phyloP scores from a whole-genome alignment of 2,329 filamentous ascomycete species.

The Xylariaceae sp. region DNA sequence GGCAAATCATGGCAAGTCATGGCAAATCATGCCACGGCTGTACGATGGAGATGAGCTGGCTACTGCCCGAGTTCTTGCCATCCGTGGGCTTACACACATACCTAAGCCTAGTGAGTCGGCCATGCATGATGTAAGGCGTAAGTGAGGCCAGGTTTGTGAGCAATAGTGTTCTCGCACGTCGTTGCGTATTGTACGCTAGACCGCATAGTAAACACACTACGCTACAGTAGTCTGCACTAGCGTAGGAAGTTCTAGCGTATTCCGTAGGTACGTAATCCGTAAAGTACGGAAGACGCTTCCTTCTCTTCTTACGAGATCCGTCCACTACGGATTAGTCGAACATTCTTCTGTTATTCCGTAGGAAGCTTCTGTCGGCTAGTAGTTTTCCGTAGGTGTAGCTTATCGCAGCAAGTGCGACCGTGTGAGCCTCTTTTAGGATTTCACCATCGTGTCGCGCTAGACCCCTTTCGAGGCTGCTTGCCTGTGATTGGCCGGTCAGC shows the following conservation, averaged over 20 bases:
- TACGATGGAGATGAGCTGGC: background rate
- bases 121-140: background rate
- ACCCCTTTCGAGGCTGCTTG: background rate
- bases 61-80: background rate
- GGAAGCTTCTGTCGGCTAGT: too few relatives aligned
- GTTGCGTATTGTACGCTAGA: background rate
- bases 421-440: background rate
- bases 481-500: background rate
- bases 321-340: too few relatives aligned
- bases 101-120: background rate
- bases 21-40: background rate
- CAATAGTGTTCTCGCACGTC: background rate
- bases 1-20: background rate
- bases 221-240: background rate
- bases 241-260: background rate
- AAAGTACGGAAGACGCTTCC: too few relatives aligned
- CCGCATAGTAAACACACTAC: background rate
- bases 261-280: background rate
- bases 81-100: background rate
- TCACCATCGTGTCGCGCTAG: background rate
- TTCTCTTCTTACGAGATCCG: too few relatives aligned
- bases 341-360: background rate
- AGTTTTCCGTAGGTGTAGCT: background rate
- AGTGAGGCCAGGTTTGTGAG: background rate
- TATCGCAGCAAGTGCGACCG: background rate